Base-by-base conservation (phyloP, 179 eudicot genomes). In the Vitellaria paradoxa region DNA sequence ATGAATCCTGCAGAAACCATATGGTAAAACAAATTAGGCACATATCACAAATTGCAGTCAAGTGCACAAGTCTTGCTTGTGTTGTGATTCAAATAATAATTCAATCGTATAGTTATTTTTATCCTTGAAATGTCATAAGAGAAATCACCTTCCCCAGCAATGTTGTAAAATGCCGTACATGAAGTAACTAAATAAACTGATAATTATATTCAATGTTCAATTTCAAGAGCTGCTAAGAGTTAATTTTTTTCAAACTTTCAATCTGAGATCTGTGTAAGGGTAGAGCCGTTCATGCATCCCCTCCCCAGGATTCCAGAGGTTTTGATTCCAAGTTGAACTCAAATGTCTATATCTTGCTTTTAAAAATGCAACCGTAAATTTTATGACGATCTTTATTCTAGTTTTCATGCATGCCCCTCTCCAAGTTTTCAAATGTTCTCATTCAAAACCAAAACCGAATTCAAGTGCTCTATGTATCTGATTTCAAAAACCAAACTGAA, bases 1-100 rank as follows among this genome's bases (percentile, higher is more conserved):
- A 52, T 37, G 30, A 65, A 30, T 52, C 77, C 77, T 75, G 77
- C 77, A 75, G 70, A 64, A 74, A 63, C 21, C 49, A 50, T 30
- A 18, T 21, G 7, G 50, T 52, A 50, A 37, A 30, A 53, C 46
- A 24, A 62, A 60, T 75, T 30, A 75, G 78, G 24, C 49, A 30
- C 37, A 30, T 2, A 30, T 30, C 37, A 30, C 37, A 2, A 65
- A 7, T 13, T 8, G 9, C 23, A 50, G 46, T 57, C 13, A 60
- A 37, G 17, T 18, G 37, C 52, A 56, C 50, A 72, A 56, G 63
- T 56, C 50, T 56, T 12, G 46, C 24, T 30, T 45, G 9, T 17
- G 26, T 53, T 13, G 45, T 10, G 9, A 55, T 8, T 72, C 26
- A 12, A 56, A 6, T 4, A 10, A 55, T 24, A 56, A 70, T 17